Evolutionary conservation across 2,329 filamentous ascomycete species (phyloP).

Genomic region (Fusarium goolgardi): DNA sequence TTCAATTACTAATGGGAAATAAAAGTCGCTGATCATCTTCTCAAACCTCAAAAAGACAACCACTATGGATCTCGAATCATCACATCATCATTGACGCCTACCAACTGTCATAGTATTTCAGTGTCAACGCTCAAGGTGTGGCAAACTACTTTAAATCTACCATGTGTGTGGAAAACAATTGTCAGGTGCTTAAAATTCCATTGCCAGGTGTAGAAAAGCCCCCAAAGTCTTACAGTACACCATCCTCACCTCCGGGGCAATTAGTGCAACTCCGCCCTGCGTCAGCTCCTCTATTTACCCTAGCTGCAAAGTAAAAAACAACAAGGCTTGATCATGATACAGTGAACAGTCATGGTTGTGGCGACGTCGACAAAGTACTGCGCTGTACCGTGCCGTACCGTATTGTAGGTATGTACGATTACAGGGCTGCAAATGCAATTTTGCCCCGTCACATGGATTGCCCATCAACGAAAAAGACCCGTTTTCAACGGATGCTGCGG

Average conservation of each 20-base stretch:
- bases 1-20: conserved; percentile 16
- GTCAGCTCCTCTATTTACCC: conserved; percentile 21
- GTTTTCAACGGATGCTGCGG: conserved; percentile 47
- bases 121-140: conserved; percentile 24
- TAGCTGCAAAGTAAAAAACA: conserved; percentile 39
- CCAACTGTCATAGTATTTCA: background rate
- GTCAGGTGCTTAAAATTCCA: conserved; percentile 12
- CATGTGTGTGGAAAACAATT: conserved; percentile 18
- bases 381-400: background rate
- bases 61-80: background rate
- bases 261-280: conserved; percentile 26
- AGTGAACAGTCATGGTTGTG: conserved; percentile 18
- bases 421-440: conserved; percentile 44
- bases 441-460: conserved; percentile 45
- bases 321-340: conserved; percentile 18
- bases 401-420: conserved; percentile 8
- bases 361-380: conserved; percentile 30
- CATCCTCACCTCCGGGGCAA: conserved; percentile 20
- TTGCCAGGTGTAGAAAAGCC: conserved; percentile 4
- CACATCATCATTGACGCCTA: background rate
- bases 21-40: conserved; percentile 10
- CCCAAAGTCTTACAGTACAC: conserved; percentile 16
- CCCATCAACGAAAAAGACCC: conserved; percentile 46
- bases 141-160: conserved; percentile 16
- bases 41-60: background rate